phyloP scores from a whole-genome alignment of 257 asterid genomes.

The Handroanthus guayacan region DNA sequence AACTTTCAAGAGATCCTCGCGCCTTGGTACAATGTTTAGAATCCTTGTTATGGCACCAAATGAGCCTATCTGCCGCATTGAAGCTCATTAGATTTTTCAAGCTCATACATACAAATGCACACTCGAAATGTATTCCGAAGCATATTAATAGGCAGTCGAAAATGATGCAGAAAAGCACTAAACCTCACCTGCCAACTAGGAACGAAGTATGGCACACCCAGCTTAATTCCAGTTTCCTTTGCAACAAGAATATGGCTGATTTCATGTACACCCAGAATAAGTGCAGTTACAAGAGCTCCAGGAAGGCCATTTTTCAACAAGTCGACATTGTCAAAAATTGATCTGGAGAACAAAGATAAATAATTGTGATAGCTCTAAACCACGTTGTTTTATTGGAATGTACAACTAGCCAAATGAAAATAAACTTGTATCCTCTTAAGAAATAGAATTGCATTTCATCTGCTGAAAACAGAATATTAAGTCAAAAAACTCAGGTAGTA shows the following conservation, averaged over 20 bases:
- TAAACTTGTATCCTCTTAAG: slow-evolving; percentile 2
- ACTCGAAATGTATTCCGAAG: background rate
- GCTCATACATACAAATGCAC: background rate
- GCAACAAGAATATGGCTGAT: slow-evolving; percentile 79
- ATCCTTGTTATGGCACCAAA: slow-evolving; percentile 95
- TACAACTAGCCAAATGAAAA: background rate
- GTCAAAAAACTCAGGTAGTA: slow-evolving; percentile 17
- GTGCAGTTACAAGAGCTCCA: slow-evolving; percentile 91
- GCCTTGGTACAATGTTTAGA: slow-evolving; percentile 72
- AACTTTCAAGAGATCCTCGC: slow-evolving; percentile 88
- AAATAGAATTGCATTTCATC: background rate
- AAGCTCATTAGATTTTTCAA: slow-evolving; percentile 50
- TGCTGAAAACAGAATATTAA: slow-evolving; percentile 12
- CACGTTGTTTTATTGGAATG: background rate
- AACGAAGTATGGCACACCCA: slow-evolving; percentile 90
- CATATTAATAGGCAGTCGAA: background rate
- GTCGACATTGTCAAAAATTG: slow-evolving; percentile 71
- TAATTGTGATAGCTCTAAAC: slow-evolving; percentile 20
- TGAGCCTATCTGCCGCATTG: slow-evolving; percentile 91
- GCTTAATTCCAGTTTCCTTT: slow-evolving; percentile 72
- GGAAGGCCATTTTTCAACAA: slow-evolving; percentile 84
- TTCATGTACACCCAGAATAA: slow-evolving; percentile 83
- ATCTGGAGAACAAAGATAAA: slow-evolving; percentile 55
- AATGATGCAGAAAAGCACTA: slow-evolving; percentile 31
- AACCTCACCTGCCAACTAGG: slow-evolving; percentile 96